Evolutionary conservation across 163 green algal species (phyloP), one percentile per base, ranked within the genome.

Genomic region (Chlamydomonas reinhardtii): DNA sequence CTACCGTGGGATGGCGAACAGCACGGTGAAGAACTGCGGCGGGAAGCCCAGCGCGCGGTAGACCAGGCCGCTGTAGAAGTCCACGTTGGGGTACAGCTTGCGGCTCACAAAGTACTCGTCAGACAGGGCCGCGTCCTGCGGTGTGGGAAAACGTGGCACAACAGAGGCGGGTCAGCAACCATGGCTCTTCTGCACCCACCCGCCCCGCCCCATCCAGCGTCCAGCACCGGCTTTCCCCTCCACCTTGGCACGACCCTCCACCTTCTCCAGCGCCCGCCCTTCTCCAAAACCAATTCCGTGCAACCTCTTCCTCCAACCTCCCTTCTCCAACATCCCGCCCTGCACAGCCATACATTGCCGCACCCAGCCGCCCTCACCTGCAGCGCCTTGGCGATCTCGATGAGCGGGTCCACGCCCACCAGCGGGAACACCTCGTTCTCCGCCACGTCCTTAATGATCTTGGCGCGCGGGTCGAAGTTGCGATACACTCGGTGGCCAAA

Each of bases 71-170:
- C 92, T 97, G 94, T 98, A 99, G 90, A 99, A 99, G 93, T 99
- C 98, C 11, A 99, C 98, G 86, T 99, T 99, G 85, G 98, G 98
- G 93, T 99, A 99, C 29, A 99, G 95, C 90, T 99, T 99, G 87
- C 98, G 96, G 72, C 91, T 90, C 64, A 97, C 90, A 92, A 98
- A 98, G 94, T 98, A 98, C 76, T 98, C 94, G 90, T 99, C 98
- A 19, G 91, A 76, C 59, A 98, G 94, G 4, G 96, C 96, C 5
- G 92, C 90, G 70, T 98, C 91, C 92, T 96, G 70, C 37, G 43
- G 22, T 25, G 37, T 24, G 37, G 65, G 29, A n/a, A 22, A 39
- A 9, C 5, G 29, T 24, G 29, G 29, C 19, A 22, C 48, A 56
- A 16, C 19, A 17, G 12, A 56, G 48, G 14, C 2, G 14, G 8